Percentiles rank a stretch among this genome's conserved stretches.
Conservation (phyloP, 2,329 filamentous ascomycete species). For the Parascedosporium putredinis region DNA sequence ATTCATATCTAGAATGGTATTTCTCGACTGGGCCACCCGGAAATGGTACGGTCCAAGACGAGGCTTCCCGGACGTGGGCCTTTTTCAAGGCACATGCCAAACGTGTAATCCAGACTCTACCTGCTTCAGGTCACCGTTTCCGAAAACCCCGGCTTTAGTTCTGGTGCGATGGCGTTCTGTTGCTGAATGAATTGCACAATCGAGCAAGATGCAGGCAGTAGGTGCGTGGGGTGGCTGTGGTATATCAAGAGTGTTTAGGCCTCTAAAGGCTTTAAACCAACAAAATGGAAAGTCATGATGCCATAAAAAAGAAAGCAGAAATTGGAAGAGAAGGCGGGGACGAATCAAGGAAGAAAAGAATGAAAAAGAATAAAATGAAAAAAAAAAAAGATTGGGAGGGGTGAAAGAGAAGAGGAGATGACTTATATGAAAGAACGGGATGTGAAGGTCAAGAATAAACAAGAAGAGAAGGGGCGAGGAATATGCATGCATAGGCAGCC, state of each 20-base stretch:
- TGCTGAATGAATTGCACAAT: background rate
- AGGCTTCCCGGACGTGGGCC: no score
- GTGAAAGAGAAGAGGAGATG: no score
- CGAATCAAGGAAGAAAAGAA: background rate
- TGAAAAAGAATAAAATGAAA: background rate
- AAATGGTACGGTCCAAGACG: background rate
- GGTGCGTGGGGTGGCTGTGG: background rate
- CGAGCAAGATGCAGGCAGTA: constrained; percentile 1
- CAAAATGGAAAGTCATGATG: background rate
- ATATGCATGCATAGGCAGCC: background rate
- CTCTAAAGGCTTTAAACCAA: background rate
- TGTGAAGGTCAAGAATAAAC: no score
- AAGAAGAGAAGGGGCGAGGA: background rate
- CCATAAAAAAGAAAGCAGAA: background rate
- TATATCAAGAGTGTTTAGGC: background rate
- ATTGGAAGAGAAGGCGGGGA: background rate
- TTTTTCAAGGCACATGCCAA: background rate
- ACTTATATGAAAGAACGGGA: no score
- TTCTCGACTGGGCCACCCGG: background rate
- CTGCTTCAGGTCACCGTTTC: background rate
- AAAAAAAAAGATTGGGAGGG: background rate
- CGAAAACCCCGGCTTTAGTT: background rate
- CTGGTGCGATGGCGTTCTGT: background rate
- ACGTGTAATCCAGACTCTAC: background rate
- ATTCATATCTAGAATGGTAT: background rate